These are phyloP conservation scores for Balamuthia mandrillaris DNA, from an alignment of 208 protist species.

Conservation along the genomic window DNA sequence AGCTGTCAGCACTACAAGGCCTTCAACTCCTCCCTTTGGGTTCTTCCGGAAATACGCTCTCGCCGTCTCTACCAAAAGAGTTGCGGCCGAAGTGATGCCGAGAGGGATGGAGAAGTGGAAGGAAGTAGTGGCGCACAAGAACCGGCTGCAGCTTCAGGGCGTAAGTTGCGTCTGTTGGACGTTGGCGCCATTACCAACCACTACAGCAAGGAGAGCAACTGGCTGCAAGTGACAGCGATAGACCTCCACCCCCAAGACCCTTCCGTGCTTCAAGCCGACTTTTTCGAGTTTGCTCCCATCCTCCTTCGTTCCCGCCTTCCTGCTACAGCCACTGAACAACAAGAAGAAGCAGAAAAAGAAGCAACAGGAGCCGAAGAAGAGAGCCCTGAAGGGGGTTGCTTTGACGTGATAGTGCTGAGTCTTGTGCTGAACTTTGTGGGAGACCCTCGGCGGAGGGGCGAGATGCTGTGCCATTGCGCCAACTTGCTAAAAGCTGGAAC, in stretches of 20 bases:
- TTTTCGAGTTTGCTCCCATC: not conserved
- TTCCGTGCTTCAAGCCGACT: slow-evolving; percentile 31
- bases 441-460: not conserved
- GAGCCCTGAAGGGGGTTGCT: too few species aligned
- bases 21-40: slow-evolving; percentile 16
- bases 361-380: too few species aligned
- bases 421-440: slow-evolving; percentile 45
- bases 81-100: not conserved
- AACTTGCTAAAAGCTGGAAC: not conserved
- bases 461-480: slow-evolving; percentile 4
- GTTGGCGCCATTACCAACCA: slow-evolving; percentile 47
- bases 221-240: slow-evolving; percentile 3
- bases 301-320: not conserved
- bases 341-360: too few species aligned
- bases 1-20: not conserved
- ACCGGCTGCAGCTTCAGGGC: not conserved
- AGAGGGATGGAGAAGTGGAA: not conserved
- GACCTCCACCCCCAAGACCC: slow-evolving; percentile 40
- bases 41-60: not conserved
- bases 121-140: not conserved
- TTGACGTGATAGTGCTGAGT: slow-evolving; percentile 37
- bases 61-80: too few species aligned
- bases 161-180: slow-evolving; percentile 31
- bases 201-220: not conserved
- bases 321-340: too few species aligned